Evolutionary conservation across 1,284 basidiomycete species (phyloP), one percentile per base, ranked within the genome.

Genomic region (Sanghuangporus baumii): DNA sequence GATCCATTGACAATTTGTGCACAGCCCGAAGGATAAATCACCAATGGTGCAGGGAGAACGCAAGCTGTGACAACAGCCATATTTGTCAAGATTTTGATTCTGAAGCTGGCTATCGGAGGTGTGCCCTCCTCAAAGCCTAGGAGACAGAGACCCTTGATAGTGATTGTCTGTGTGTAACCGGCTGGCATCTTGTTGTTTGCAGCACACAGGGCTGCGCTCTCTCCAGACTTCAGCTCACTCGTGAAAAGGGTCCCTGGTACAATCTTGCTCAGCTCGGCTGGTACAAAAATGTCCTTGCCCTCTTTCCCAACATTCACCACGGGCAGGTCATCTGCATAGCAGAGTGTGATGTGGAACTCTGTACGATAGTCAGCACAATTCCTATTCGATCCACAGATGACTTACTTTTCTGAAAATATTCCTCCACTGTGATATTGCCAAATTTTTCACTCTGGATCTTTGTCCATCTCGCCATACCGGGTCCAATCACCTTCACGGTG

Each of bases 231-330:
- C 65, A 61, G 80, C 64, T 78, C 81, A 5, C 80, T 84, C 36
- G 76, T 73, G 68, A 81, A 86, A 0, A 82, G 74, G 61, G 82
- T 81, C 4, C 84, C 82, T 0, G 79, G 72, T 6, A 78, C 71
- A 57, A 91, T 88, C 23, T 81, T 74, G 74, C 89, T 91, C 2
- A 91, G 63, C 69, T 91, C 89, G 0, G 86, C 82, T 0, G 89
- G 89, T 1, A 90, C 73, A 64, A 73, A 81, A 50, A 76, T 76
- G 0, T 78, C 66, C 48, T 76, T 79, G 16, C 77, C 71, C n/a
- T 69, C 73, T 1, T 76, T 78, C 9, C 77, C 74, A 20, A 88
- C 74, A 58, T 89, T 78, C 61, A 91, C 75, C 41, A 88, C 78
- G 0, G 89, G 88, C 2, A 89, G 71, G 37, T 86, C 76, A 6